Percentiles rank a stretch among this genome's conserved stretches.
phyloP scores from a whole-genome alignment of 2,329 filamentous ascomycete species.

The Aphanocladium album region DNA sequence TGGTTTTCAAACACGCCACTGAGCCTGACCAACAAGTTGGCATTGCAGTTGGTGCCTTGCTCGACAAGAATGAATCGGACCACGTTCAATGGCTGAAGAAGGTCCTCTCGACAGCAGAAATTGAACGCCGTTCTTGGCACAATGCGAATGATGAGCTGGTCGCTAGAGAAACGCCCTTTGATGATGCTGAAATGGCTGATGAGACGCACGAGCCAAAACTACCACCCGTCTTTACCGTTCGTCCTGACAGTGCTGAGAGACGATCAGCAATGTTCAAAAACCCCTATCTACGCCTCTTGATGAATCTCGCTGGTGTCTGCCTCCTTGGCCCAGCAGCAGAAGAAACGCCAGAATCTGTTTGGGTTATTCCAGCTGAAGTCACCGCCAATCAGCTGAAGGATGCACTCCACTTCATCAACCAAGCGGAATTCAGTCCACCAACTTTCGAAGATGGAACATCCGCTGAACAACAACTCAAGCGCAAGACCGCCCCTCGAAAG shows the following conservation, averaged over 20 bases:
- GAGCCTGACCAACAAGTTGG: slow-evolving; percentile 68
- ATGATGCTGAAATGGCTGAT: slow-evolving; percentile 27
- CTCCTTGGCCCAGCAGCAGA: slow-evolving; percentile 50
- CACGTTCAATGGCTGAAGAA: slow-evolving; percentile 78
- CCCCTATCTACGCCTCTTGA: slow-evolving; percentile 76
- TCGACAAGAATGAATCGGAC: slow-evolving; percentile 73
- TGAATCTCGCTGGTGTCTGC: slow-evolving; percentile 69
- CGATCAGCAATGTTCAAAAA: slow-evolving; percentile 82
- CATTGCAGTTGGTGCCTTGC: slow-evolving; percentile 71
- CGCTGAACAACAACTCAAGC: slow-evolving; percentile 74
- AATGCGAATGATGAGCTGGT: slow-evolving; percentile 59
- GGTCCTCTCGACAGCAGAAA: slow-evolving; percentile 61
- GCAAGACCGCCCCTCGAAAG: slow-evolving; percentile 54
- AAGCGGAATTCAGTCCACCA: slow-evolving; percentile 72
- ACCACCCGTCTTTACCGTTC: slow-evolving; percentile 40
- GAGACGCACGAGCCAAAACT: slow-evolving; percentile 23
- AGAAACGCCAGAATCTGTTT: slow-evolving; percentile 69
- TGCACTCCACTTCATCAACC: slow-evolving; percentile 66
- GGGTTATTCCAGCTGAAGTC: slow-evolving; percentile 68
- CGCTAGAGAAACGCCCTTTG: slow-evolving; percentile 27
- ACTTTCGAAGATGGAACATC: slow-evolving; percentile 69
- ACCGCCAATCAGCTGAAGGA: slow-evolving; percentile 63
- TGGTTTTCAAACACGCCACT: slow-evolving; percentile 73
- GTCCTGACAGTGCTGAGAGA: slow-evolving; percentile 59
- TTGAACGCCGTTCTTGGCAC: slow-evolving; percentile 74